A percentile compares a stretch with the other conserved stretches of the same genome.
phyloP scores from a whole-genome alignment of 2,329 filamentous ascomycete species.

The Dryadomyces quercus-mongolicae region DNA sequence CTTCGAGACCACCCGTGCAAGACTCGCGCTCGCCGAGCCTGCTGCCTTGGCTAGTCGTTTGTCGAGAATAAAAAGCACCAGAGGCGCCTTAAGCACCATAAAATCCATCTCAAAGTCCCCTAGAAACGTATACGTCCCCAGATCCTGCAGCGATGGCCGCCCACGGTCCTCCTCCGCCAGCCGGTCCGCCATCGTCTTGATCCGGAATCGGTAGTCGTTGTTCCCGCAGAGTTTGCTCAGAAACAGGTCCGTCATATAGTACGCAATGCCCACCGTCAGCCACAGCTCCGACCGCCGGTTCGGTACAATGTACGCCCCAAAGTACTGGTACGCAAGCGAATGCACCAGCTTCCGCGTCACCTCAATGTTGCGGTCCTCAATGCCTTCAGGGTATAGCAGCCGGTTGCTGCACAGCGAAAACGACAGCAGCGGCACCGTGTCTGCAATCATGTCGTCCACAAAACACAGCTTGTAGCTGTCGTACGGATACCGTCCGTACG shows the following conservation, averaged over 20 bases:
- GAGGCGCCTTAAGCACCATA: constrained; percentile 75
- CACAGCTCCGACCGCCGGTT: constrained; percentile 72
- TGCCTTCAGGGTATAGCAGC: constrained; percentile 70
- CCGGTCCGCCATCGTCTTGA: constrained; percentile 73
- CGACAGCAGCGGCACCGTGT: constrained; percentile 67
- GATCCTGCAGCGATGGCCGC: constrained; percentile 68
- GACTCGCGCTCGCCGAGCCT: constrained; percentile 55
- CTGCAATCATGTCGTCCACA: constrained; percentile 72
- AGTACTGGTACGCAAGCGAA: constrained; percentile 83
- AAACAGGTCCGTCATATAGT: constrained; percentile 91
- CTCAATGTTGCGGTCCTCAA: constrained; percentile 76
- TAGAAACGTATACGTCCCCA: constrained; percentile 66
- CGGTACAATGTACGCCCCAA: constrained; percentile 83
- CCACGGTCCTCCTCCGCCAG: constrained; percentile 72
- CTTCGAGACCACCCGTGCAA: constrained; percentile 74
- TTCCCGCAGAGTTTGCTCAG: constrained; percentile 85
- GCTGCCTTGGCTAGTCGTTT: constrained; percentile 81
- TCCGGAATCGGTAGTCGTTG: constrained; percentile 84
- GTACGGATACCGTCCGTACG: constrained; percentile 84
- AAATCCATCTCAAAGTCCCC: constrained; percentile 84
- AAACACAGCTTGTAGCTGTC: constrained; percentile 89
- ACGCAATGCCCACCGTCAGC: constrained; percentile 80
- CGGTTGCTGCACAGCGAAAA: constrained; percentile 80
- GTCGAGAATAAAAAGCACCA: constrained; percentile 90
- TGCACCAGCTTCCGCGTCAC: constrained; percentile 72